These are phyloP conservation scores for Aspergillus thermomutatus DNA, from an alignment of 2,329 filamentous ascomycete species.

Conservation along the genomic window DNA sequence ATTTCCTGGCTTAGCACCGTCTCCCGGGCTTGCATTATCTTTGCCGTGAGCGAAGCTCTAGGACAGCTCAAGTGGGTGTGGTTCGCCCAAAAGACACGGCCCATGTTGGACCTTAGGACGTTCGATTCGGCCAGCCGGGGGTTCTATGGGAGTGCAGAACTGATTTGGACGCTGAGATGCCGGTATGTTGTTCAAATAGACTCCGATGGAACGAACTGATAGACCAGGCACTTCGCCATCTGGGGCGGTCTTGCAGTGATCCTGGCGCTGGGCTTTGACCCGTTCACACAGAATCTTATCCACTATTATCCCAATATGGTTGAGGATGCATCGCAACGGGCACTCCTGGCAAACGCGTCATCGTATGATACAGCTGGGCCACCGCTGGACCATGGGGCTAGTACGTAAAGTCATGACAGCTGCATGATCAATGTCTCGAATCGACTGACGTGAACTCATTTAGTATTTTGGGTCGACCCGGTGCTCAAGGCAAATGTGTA, in stretches of 20 bases:
- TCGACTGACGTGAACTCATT: no score
- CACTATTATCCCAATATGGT: constrained; percentile 5
- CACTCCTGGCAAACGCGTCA: constrained; percentile 1
- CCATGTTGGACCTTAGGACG: constrained; percentile 2
- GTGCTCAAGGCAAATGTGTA: constrained; percentile 11
- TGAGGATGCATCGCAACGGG: constrained; percentile 1
- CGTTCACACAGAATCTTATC: constrained; percentile 15
- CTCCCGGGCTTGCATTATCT: constrained; percentile 10
- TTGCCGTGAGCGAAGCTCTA: constrained; percentile 9
- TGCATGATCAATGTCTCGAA: no score
- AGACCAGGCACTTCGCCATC: constrained; percentile 12
- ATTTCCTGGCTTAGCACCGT: constrained; percentile 16
- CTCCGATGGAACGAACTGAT: not conserved
- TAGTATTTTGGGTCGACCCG: constrained; percentile 1
- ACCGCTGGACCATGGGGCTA: not conserved
- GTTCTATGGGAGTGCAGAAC: constrained; percentile 6
- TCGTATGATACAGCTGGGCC: not conserved
- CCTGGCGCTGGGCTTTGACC: constrained; percentile 12
- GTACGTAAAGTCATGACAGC: no score
- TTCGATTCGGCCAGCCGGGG: constrained; percentile 16
- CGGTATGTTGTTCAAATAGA: not conserved
- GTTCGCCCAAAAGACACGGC: constrained; percentile 8
- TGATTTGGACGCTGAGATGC: constrained; percentile 10
- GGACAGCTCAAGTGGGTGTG: constrained; percentile 18
- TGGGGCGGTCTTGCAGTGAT: constrained; percentile 7